These are phyloP conservation scores for Solanum chacoense DNA, from an alignment of 305 asterid species.

Conservation along the genomic window DNA sequence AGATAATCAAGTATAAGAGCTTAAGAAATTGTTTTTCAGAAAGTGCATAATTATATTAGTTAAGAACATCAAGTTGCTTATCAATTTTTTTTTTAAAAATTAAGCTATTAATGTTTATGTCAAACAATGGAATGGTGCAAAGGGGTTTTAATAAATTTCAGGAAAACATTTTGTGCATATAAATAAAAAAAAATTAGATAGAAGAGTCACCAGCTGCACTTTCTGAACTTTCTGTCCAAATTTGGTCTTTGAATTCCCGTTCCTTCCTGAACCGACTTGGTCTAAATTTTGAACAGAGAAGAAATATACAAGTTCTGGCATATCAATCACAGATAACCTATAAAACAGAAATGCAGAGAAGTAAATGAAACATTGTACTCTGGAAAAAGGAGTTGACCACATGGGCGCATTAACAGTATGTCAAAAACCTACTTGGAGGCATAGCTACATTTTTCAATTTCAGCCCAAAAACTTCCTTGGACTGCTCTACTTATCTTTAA, in stretches of 20 bases:
- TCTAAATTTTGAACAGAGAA: conserved; percentile 49
- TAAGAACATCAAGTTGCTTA: not conserved
- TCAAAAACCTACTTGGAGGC: conserved; percentile 40
- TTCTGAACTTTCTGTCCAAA: conserved; percentile 40
- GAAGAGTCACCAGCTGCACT: conserved; percentile 60
- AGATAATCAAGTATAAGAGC: not conserved
- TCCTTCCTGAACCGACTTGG: conserved; percentile 14
- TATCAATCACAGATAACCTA: conserved; percentile 70
- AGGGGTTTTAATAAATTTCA: not conserved
- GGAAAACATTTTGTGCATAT: not conserved
- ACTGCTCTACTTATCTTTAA: conserved; percentile 67
- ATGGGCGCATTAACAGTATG: not conserved
- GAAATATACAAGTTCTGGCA: conserved; percentile 79
- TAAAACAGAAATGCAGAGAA: conserved; percentile 11
- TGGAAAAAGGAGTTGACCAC: not conserved
- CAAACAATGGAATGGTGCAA: not conserved
- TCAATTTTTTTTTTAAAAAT: not conserved
- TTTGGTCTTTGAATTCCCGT: conserved; percentile 19
- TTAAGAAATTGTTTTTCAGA: not conserved
- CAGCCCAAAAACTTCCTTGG: conserved; percentile 92
- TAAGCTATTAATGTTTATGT: not conserved
- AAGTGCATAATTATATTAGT: not conserved
- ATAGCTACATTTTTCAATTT: conserved; percentile 64
- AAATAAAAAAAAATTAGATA: not conserved
- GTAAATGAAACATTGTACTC: not conserved